Conservation (phyloP, 768 basidiomycete species). For the Gyrodon lividus region DNA sequence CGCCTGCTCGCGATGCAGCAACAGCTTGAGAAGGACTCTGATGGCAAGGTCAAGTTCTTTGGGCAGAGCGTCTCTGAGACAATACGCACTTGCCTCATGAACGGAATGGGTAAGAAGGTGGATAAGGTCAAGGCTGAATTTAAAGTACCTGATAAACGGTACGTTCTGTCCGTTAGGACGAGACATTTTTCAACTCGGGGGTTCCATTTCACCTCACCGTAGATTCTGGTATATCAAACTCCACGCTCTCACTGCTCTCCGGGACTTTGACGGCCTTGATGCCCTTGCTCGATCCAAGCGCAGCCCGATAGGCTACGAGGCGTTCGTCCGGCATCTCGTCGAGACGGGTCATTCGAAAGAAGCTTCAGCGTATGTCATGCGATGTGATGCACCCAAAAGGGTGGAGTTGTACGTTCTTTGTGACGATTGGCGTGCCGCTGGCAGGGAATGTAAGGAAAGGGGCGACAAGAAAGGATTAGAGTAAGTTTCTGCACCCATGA, state of each 20-base stretch:
- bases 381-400: slow-evolving; percentile 80
- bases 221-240: slow-evolving; percentile 96
- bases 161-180: slow-evolving; percentile 12
- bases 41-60: slow-evolving; percentile 76
- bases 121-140: slow-evolving; percentile 89
- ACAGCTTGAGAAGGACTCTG: slow-evolving; percentile 81
- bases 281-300: slow-evolving; percentile 82
- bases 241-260: slow-evolving; percentile 70
- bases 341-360: slow-evolving; percentile 73
- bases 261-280: slow-evolving; percentile 87
- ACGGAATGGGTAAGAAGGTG: slow-evolving; percentile 81
- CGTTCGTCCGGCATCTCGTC: slow-evolving; percentile 79
- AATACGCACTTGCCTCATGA: slow-evolving; percentile 71
- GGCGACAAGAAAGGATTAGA: slow-evolving; percentile 81
- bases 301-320: slow-evolving; percentile 94
- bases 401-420: slow-evolving; percentile 88
- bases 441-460: slow-evolving; percentile 85
- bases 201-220: not conserved
- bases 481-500: slow-evolving; percentile 49
- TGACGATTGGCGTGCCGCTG: slow-evolving; percentile 88
- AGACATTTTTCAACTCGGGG: not conserved
- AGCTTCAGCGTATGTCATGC: slow-evolving; percentile 73
- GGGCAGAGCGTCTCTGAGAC: slow-evolving; percentile 88
- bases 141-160: slow-evolving; percentile 95
- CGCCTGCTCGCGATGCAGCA: slow-evolving; percentile 81